These are phyloP conservation scores for Carex pumila DNA, from an alignment of 176 grass and related monocot species.

Conservation along the genomic window DNA sequence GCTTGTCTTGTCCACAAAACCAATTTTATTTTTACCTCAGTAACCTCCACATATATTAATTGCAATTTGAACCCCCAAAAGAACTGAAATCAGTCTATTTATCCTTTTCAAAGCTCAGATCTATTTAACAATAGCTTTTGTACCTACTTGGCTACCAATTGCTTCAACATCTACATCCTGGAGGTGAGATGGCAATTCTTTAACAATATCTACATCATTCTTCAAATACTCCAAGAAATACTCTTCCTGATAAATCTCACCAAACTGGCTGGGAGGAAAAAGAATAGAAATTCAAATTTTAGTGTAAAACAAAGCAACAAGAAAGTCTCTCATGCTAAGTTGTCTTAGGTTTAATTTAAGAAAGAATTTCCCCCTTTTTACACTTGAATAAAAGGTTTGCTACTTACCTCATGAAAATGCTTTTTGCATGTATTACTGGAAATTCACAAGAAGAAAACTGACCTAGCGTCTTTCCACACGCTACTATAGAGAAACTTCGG, in stretches of 20 bases:
- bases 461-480: constrained; percentile 96
- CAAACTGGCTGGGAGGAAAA: constrained; percentile 65
- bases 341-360: not conserved
- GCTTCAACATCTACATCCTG: constrained; percentile 54
- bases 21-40: not conserved
- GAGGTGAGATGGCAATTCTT: constrained; percentile 67
- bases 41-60: not conserved
- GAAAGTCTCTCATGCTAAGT: not conserved
- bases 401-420: not conserved
- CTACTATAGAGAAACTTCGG: constrained; percentile 80
- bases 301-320: not conserved
- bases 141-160: constrained; percentile 76
- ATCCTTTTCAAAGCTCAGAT: not conserved
- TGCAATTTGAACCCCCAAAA: not conserved
- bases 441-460: constrained; percentile 41
- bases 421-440: constrained; percentile 15
- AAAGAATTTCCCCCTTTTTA: not conserved
- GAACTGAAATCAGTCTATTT: not conserved
- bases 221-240: constrained; percentile 87
- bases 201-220: constrained; percentile 64
- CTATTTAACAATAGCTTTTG: not conserved
- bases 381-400: not conserved
- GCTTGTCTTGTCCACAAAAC: not conserved
- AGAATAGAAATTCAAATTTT: constrained; percentile 10
- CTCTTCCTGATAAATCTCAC: constrained; percentile 91